Evolutionary conservation across 2,329 filamentous ascomycete species (phyloP).

Genomic region (Colletotrichum theobromicola): DNA sequence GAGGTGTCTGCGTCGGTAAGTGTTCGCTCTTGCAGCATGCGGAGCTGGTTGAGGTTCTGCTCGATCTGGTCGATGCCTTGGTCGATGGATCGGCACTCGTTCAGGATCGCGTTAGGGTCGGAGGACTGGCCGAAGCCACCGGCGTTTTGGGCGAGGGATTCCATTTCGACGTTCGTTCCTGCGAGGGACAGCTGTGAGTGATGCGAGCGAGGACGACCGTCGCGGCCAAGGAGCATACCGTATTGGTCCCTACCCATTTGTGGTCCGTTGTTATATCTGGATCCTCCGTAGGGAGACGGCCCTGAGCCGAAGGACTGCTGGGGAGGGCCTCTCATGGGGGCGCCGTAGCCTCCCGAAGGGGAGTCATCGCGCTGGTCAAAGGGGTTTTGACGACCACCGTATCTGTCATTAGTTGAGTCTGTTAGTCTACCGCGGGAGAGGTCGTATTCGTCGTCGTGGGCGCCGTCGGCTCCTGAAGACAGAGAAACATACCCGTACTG

Average conservation of each 20-base stretch:
- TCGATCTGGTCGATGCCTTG: conserved; percentile 78
- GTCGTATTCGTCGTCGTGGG: conserved; percentile 14
- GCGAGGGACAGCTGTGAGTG: conserved; percentile 1
- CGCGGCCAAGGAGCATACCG: conserved; percentile 6
- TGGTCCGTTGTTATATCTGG: conserved; percentile 26
- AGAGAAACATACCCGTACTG: conserved; percentile 52
- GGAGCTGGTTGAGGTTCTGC: conserved; percentile 73
- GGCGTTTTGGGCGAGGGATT: conserved; percentile 62
- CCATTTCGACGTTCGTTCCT: conserved; percentile 72
- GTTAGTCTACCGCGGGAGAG: conserved; percentile 23
- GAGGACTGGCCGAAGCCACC: conserved; percentile 45
- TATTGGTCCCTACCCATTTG: conserved; percentile 23
- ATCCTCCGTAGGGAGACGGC: conserved; percentile 25
- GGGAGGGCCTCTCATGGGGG: conserved; percentile 3
- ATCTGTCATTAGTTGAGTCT: conserved; percentile 47
- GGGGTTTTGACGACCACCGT: conserved; percentile 60
- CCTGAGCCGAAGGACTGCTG: conserved; percentile 20
- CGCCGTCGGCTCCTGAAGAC: conserved; percentile 14
- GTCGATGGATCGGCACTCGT: conserved; percentile 82
- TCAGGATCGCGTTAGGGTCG: conserved; percentile 80
- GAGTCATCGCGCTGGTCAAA: conserved; percentile 59
- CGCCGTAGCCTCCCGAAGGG: conserved; percentile 31
- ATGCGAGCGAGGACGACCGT: background rate
- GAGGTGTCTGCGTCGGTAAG: conserved; percentile 79
- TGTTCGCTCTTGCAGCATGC: conserved; percentile 71